A percentile compares a stretch with the other conserved stretches of the same genome.
Conservation (phyloP, 169 alveolate genomes). For the Plasmodium fragile region DNA sequence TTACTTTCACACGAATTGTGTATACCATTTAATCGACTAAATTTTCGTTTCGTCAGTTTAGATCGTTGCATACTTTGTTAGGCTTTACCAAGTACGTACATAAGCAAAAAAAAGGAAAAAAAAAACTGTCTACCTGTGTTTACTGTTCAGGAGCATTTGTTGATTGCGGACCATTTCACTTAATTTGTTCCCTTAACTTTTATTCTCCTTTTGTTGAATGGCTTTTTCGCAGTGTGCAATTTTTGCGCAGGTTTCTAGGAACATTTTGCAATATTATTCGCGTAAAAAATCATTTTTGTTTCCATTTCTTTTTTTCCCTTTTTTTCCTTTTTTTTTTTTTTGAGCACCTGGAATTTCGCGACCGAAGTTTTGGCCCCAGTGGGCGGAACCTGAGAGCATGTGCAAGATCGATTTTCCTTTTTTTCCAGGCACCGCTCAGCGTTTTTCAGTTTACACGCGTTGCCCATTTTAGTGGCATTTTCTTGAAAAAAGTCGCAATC, state of each 20-base stretch:
- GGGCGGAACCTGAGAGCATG: not conserved
- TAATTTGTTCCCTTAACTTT: not conserved
- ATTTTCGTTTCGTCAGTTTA: not conserved
- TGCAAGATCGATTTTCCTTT: not conserved
- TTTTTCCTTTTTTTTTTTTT: not conserved
- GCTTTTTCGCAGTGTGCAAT: not conserved
- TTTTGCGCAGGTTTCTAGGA: not conserved
- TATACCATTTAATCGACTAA: not conserved
- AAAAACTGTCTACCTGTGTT: not conserved
- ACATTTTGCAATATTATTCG: not conserved
- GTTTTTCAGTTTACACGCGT: not conserved
- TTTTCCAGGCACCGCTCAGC: not conserved
- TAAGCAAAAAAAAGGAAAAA: not conserved
- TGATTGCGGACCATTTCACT: not conserved
- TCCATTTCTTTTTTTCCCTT: not conserved
- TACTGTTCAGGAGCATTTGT: not conserved
- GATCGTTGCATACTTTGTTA: not conserved
- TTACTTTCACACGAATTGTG: not conserved
- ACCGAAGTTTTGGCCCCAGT: not conserved
- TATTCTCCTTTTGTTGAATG: not conserved
- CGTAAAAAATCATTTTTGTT: not conserved
- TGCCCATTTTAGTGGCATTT: not conserved
- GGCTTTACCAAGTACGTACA: not conserved
- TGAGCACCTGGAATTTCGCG: not conserved
- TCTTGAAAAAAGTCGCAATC: not conserved